These are phyloP conservation scores for Osmozyma mogii DNA, from an alignment of 805 yeast species.

Conservation along the genomic window DNA sequence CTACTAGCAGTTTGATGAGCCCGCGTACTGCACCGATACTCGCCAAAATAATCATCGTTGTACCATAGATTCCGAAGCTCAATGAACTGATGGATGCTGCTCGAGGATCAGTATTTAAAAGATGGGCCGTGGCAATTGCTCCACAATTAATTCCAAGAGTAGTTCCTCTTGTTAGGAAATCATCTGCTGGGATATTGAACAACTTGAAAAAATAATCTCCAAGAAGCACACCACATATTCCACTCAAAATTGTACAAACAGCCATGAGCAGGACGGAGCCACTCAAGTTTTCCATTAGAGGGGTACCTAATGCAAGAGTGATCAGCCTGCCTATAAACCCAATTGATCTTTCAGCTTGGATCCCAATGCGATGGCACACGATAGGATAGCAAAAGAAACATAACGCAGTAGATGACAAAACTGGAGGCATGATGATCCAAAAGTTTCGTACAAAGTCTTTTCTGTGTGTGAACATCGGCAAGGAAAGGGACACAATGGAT, in stretches of 20 bases:
- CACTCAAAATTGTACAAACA: constrained; percentile 69
- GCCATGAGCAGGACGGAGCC: constrained; percentile 72
- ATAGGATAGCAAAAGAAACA: constrained; percentile 68
- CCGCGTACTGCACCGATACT: constrained; percentile 42
- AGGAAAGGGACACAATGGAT: constrained; percentile 64
- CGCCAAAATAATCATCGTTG: constrained; percentile 61
- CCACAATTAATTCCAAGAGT: constrained; percentile 74
- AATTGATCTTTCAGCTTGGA: constrained; percentile 49
- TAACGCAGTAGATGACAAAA: constrained; percentile 44
- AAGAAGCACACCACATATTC: constrained; percentile 64
- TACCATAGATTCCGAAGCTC: constrained; percentile 66
- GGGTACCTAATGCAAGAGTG: constrained; percentile 74
- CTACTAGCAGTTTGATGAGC: too few species aligned
- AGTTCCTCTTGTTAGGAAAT: constrained; percentile 69
- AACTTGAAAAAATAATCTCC: constrained; percentile 47
- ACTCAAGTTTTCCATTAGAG: constrained; percentile 55
- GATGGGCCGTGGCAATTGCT: constrained; percentile 75
- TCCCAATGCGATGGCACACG: constrained; percentile 56
- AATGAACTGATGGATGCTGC: constrained; percentile 75
- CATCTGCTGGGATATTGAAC: constrained; percentile 48
- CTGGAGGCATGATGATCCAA: constrained; percentile 51
- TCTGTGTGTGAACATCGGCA: constrained; percentile 73
- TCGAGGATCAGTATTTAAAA: constrained; percentile 61
- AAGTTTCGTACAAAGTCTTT: constrained; percentile 54
- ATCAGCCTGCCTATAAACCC: constrained; percentile 78